These are phyloP conservation scores for Fusarium paranaense DNA, from an alignment of 2,329 filamentous ascomycete species.

Conservation along the genomic window DNA sequence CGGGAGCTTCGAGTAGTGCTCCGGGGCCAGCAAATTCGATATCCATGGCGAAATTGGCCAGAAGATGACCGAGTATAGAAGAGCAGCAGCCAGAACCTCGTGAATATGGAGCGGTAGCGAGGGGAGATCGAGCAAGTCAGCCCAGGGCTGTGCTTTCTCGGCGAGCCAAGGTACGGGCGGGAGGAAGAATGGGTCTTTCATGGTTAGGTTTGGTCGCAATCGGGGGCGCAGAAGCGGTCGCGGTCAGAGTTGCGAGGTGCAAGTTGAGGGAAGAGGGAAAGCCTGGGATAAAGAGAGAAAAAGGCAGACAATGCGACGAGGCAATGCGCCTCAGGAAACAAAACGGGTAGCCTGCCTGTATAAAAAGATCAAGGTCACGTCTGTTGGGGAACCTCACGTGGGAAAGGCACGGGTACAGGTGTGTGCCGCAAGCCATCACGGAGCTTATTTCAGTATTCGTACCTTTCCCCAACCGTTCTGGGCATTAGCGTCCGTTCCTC, in stretches of 20 bases:
- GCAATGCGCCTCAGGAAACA: constrained; percentile 13
- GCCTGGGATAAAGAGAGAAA: background rate
- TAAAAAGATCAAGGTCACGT: constrained; percentile 21
- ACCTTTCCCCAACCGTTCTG: background rate
- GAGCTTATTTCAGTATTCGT: constrained; percentile 13
- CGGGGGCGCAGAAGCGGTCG: background rate
- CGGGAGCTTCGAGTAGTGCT: constrained; percentile 72
- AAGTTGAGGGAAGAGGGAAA: background rate
- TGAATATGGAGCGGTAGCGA: constrained; percentile 82
- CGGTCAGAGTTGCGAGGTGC: background rate
- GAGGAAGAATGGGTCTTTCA: constrained; percentile 81
- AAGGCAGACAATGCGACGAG: constrained; percentile 3
- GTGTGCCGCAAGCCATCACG: constrained; percentile 16
- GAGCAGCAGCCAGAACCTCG: constrained; percentile 75
- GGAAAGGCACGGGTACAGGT: constrained; percentile 35
- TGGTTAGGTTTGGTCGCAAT: constrained; percentile 50
- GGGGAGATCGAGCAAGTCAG: constrained; percentile 70
- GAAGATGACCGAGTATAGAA: constrained; percentile 77
- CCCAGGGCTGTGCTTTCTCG: constrained; percentile 70
- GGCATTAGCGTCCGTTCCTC: background rate
- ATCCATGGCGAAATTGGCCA: constrained; percentile 74
- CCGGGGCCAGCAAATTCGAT: constrained; percentile 71
- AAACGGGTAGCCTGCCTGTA: constrained; percentile 2
- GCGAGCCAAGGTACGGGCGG: constrained; percentile 68
- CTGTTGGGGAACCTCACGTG: constrained; percentile 43